Base-by-base conservation (phyloP, 495 filamentous ascomycete genomes). In the Chaetomium cochliodes region DNA sequence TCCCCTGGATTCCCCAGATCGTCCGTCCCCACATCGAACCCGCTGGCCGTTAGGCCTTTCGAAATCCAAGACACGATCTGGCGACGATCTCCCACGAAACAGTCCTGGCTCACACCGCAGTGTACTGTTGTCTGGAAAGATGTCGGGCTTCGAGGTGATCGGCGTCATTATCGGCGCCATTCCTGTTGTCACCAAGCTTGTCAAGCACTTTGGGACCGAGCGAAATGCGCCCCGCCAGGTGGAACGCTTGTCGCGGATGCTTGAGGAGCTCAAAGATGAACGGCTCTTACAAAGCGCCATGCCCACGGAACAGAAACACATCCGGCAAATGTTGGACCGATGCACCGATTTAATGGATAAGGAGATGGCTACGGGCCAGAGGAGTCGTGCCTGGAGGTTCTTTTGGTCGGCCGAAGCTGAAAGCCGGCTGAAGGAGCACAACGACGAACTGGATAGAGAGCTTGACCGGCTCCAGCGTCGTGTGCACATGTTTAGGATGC, bases 221-320 rank as follows among this genome's bases (percentile, higher is more conserved):
- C 52, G 52, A 37, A 55, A 55, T 55, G 52, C 52, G 30, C 52
- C 52, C 28, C 52, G 52, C 52, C 52, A 55, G 52, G 28, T 55
- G 20, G 52, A 55, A 18, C 52, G 52, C 1, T 18, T 55, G 52
- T 33, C 52, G 5, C 52, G 52, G 16, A 37, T 55, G 26, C 52
- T 55, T 28, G 26, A 26, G 2, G 52, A 55, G 52, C 52, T 55
- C 52, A 16, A 20, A 8, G 52, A 55, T 6, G 52, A 55, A 16
- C 52, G 52, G 28, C 52, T 55, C 28, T 30, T 20, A 4, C 15
- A 33, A 18, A 12, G 6, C 7, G 28, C 52, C 20, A 55, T 25
- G 18, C 28, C 52, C 1, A 13, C 28, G 0, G 52, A 55, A 28
- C 52, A 37, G 15, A 55, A 20, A 25, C 28, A 37, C 18, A 55